A percentile compares a stretch with the other conserved stretches of the same genome.
phyloP scores from a whole-genome alignment of 352 stramenopile genomes.

The Pythium dissimile region DNA sequence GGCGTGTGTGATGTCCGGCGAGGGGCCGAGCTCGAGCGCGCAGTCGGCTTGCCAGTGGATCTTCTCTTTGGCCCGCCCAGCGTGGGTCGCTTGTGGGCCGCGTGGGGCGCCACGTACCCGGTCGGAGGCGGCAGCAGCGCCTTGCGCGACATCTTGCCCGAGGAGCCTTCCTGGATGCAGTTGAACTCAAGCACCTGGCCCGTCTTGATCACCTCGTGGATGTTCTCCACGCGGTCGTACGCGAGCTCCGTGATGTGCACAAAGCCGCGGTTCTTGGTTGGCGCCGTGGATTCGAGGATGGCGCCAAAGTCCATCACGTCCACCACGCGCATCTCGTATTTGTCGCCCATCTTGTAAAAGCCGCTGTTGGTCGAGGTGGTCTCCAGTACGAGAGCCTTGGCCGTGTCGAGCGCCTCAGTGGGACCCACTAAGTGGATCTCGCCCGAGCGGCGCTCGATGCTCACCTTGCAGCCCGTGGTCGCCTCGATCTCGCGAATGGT shows the following conservation, averaged over 20 bases:
- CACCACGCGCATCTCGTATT: slow-evolving; percentile 91
- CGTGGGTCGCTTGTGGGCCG: slow-evolving; percentile 17
- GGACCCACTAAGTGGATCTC: slow-evolving; percentile 88
- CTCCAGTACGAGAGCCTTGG: slow-evolving; percentile 66
- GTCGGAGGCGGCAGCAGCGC: slow-evolving; percentile 26
- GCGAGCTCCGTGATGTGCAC: slow-evolving; percentile 95
- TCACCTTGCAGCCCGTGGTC: slow-evolving; percentile 53
- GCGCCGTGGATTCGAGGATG: slow-evolving; percentile 76
- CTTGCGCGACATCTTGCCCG: slow-evolving; percentile 83
- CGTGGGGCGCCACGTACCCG: neutral
- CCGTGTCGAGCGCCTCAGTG: slow-evolving; percentile 63
- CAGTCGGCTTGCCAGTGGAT: neutral
- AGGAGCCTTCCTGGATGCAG: slow-evolving; percentile 73
- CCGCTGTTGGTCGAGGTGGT: slow-evolving; percentile 27
- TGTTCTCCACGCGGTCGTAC: slow-evolving; percentile 57
- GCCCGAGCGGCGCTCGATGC: slow-evolving; percentile 83
- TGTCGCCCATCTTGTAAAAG: slow-evolving; percentile 86
- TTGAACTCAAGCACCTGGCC: slow-evolving; percentile 78
- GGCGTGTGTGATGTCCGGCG: slow-evolving; percentile 1
- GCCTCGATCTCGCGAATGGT: slow-evolving; percentile 76
- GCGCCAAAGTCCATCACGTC: slow-evolving; percentile 95
- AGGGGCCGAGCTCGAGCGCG: slow-evolving; percentile 2
- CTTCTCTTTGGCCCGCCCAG: slow-evolving; percentile 18
- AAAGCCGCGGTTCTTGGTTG: slow-evolving; percentile 85
- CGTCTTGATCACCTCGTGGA: slow-evolving; percentile 51